phyloP scores from a whole-genome alignment of 352 stramenopile genomes.

The Pythium grandisporangium region DNA sequence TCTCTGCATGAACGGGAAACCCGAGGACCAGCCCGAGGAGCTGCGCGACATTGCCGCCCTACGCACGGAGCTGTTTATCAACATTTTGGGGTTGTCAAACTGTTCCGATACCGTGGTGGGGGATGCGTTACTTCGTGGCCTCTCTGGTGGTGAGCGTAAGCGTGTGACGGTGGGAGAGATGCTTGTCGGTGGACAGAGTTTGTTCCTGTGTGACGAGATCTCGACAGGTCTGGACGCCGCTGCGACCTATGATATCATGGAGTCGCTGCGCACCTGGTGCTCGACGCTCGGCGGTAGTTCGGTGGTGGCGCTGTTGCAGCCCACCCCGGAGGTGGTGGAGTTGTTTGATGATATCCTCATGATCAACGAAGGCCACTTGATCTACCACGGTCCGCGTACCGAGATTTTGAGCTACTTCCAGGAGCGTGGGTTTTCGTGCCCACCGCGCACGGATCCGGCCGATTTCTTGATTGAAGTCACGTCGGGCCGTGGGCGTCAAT shows the following conservation, averaged over 20 bases:
- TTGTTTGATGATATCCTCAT: slow-evolving; percentile 95
- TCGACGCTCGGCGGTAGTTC: slow-evolving; percentile 21
- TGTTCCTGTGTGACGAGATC: slow-evolving; percentile 90
- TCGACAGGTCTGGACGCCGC: slow-evolving; percentile 89
- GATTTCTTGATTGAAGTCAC: slow-evolving; percentile 70
- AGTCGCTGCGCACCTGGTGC: slow-evolving; percentile 30
- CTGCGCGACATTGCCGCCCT: slow-evolving; percentile 63
- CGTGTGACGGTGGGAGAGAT: slow-evolving; percentile 92
- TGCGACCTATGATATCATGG: slow-evolving; percentile 89
- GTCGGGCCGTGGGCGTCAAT: slow-evolving; percentile 35
- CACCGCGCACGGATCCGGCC: slow-evolving; percentile 42
- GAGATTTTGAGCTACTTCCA: slow-evolving; percentile 83
- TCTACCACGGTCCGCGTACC: slow-evolving; percentile 86
- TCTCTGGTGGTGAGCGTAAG: slow-evolving; percentile 81
- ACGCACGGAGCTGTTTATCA: slow-evolving; percentile 60
- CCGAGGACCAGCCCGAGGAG: slow-evolving; percentile 56
- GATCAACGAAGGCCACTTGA: slow-evolving; percentile 87
- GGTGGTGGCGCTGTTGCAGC: slow-evolving; percentile 44
- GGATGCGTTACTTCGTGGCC: slow-evolving; percentile 78
- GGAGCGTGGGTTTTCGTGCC: slow-evolving; percentile 58
- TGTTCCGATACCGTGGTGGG: slow-evolving; percentile 91
- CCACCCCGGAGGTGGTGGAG: slow-evolving; percentile 87
- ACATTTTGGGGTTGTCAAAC: slow-evolving; percentile 77
- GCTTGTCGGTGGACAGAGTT: slow-evolving; percentile 52
- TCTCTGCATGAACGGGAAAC: slow-evolving; percentile 71